Evolutionary conservation across 1,284 basidiomycete genomes (phyloP), one percentile per base, ranked within the genome.

Genomic region (Tilletia horrida): DNA sequence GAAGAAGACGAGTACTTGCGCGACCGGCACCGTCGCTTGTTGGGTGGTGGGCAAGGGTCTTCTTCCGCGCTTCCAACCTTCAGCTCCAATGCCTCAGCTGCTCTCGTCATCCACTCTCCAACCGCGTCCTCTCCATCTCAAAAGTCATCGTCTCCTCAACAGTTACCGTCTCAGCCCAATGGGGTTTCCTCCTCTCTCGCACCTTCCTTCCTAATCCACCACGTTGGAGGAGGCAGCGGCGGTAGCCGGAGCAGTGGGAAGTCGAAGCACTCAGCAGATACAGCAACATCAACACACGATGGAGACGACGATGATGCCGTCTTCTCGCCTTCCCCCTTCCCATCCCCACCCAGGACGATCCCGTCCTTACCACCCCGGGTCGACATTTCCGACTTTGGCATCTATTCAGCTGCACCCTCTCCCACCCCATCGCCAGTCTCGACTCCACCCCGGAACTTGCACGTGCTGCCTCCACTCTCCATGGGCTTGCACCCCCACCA

Each of bases 371-470:
- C 55, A 21, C 55, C 55, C 31, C 27, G 55, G 8, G 14, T 59
- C 27, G 55, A 59, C 55, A 59, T 59, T 27, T 59, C 55, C 9
- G 55, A 59, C 27, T 59, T 59, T n/a, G 55, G 55, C 27, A 59
- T 59, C 27, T 59, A 59, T 29, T 59, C 55, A 27, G 29, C 55
- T 27, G 55, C 55, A 31, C 55, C 55, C 11, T 59, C 55, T 9
- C 55, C 55, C 16, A 18, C 31, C 11, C 55, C 55, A 1, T 59
- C 55, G 14, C 55, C 55, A 25, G 6, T 40, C 29, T 59, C 55
- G 16, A 59, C 55, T 8, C 55, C 55, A 14, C 55, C 55, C 7
- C 11, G 18, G 18, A 48, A 6, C 45, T 6, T 23, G 45, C 45
- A 23, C 45, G 21, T 16, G 18, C 16, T 48, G 16, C 45, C 45